A percentile compares a stretch with the other conserved stretches of the same genome.
phyloP scores from a whole-genome alignment of 225 moss, liverwort and hornwort genomes.

The Takakia lepidozioides region DNA sequence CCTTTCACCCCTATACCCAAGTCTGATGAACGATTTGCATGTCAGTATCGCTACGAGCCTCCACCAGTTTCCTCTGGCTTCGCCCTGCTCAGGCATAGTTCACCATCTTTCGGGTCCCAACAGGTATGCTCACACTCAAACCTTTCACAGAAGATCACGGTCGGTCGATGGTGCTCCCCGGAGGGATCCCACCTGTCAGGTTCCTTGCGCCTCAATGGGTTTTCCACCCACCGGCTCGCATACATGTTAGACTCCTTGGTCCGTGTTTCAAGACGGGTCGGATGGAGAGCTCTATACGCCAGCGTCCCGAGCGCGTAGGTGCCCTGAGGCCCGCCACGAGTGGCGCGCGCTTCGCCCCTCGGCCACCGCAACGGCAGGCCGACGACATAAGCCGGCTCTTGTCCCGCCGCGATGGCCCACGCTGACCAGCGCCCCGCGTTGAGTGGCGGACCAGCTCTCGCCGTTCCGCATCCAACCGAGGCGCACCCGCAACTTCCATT shows the following conservation, averaged over 20 bases:
- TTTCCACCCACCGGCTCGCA: constrained; percentile 8
- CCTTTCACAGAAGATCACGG: constrained; percentile 24
- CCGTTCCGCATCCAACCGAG: constrained; percentile 33
- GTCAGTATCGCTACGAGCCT: constrained; percentile 9
- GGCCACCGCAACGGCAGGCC: constrained; percentile 16
- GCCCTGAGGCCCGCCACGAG: constrained; percentile 12
- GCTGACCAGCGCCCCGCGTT: constrained; percentile 23
- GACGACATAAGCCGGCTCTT: constrained; percentile 11
- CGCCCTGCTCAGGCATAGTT: constrained; percentile 7
- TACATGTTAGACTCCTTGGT: constrained; percentile 39
- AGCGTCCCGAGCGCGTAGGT: constrained; percentile 24
- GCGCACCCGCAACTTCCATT: constrained; percentile 29
- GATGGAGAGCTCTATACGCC: constrained; percentile 17
- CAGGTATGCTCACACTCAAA: constrained; percentile 12
- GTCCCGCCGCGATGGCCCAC: constrained; percentile 18
- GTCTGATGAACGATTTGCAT: constrained; percentile 8
- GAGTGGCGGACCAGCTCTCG: constrained; percentile 26
- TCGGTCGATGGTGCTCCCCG: constrained; percentile 15
- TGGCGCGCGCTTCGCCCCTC: constrained; percentile 25
- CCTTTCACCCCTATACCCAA: constrained; percentile 13
- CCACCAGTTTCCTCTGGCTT: constrained; percentile 9
- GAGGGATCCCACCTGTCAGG: constrained; percentile 10
- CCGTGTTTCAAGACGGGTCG: constrained; percentile 29
- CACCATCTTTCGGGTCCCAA: constrained; percentile 5
- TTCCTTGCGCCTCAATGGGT: constrained; percentile 14